These are phyloP conservation scores for Citrus sinensis DNA, from an alignment of 345 rosid species.

Conservation along the genomic window DNA sequence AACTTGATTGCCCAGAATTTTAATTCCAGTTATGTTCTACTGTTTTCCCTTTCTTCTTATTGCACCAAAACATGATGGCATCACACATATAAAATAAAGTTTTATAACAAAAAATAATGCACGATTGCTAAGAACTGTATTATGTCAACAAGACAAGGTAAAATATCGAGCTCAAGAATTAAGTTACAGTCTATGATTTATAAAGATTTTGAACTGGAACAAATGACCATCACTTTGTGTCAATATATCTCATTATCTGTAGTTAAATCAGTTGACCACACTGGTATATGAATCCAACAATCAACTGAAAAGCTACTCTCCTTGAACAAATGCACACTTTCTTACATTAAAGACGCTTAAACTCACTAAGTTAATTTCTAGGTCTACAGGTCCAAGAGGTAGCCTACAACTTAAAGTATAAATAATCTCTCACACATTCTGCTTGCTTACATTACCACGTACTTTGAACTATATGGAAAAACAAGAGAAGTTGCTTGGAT, in stretches of 20 bases:
- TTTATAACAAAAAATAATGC: not conserved
- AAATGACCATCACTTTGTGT: not conserved
- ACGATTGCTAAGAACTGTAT: not conserved
- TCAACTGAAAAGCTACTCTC: not conserved
- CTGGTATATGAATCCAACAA: no score
- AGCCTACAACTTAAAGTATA: not conserved
- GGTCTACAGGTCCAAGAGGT: not conserved
- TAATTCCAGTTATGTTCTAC: not conserved
- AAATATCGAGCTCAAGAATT: not conserved
- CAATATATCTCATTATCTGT: not conserved
- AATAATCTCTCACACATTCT: not conserved
- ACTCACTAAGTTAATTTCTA: not conserved
- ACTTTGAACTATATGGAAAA: not conserved
- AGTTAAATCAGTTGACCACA: no score
- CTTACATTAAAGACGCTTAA: not conserved
- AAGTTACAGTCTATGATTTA: not conserved
- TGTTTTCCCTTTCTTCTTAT: not conserved
- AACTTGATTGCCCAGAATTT: not conserved
- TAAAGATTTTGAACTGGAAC: not conserved
- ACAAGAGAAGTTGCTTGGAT: not conserved
- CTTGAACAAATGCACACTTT: not conserved
- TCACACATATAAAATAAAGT: not conserved
- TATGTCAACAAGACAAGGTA: not conserved
- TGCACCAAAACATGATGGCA: not conserved
- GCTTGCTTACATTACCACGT: not conserved